Evolutionary conservation across 345 rosid genomes (phyloP).

Genomic region (Acer saccharum): DNA sequence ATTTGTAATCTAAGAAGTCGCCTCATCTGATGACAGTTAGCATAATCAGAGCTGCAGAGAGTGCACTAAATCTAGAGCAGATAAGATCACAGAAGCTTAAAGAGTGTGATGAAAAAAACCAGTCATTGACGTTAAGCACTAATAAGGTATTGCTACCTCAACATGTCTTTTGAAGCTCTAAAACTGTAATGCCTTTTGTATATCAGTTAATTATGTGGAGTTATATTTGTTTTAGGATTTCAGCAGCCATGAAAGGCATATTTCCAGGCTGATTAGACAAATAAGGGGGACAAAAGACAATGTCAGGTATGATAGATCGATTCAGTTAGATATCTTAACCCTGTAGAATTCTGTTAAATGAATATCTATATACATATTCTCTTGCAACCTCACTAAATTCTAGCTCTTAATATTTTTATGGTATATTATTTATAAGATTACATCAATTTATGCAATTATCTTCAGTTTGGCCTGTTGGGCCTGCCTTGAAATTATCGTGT

Average conservation of each 20-base stretch:
- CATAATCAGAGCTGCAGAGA: conserved; percentile 64
- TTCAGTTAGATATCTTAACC: neutral
- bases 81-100: conserved; percentile 65
- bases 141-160: conserved; percentile 48
- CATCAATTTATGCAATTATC: neutral
- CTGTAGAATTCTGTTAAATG: neutral
- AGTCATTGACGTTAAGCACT: conserved; percentile 41
- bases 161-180: neutral
- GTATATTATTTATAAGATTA: neutral
- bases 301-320: conserved; percentile 57
- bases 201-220: conserved; percentile 19
- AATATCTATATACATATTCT: neutral
- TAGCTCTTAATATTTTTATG: neutral
- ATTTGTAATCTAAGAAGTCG: conserved; percentile 13
- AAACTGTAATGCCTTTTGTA: conserved; percentile 11
- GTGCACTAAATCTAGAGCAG: conserved; percentile 65
- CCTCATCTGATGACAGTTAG: conserved; percentile 39
- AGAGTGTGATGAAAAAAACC: conserved; percentile 54
- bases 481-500: conserved; percentile 2
- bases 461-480: neutral
- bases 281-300: conserved; percentile 68
- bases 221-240: conserved; percentile 51
- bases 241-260: conserved; percentile 55
- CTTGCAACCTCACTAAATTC: neutral
- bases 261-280: conserved; percentile 64